Percentiles rank a stretch among this genome's conserved stretches.
phyloP scores from a whole-genome alignment of 176 grass and related monocot species.

The Ananas comosus region DNA sequence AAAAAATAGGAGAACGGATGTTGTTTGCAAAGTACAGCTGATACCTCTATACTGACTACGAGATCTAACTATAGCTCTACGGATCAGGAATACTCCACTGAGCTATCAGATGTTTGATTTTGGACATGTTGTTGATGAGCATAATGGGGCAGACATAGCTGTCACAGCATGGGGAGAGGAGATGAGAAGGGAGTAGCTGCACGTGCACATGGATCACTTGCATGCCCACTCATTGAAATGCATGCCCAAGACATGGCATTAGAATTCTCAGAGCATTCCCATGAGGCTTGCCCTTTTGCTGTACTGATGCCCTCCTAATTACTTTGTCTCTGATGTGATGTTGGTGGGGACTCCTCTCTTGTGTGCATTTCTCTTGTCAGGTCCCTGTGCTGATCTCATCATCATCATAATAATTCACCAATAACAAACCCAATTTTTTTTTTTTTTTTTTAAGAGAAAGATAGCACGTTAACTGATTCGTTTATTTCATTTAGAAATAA shows the following conservation, averaged over 20 bases:
- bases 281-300: slow-evolving; percentile 18
- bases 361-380: neutral
- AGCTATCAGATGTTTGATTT: no score
- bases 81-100: no score
- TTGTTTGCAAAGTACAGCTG: no score
- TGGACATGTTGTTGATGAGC: neutral
- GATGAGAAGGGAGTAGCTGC: slow-evolving; percentile 8
- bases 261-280: neutral
- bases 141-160: slow-evolving; percentile 6
- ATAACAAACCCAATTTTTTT: no score
- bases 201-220: slow-evolving; percentile 11
- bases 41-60: no score
- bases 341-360: neutral
- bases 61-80: no score
- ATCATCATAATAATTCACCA: no score
- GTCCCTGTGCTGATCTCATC: neutral
- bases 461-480: no score
- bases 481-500: no score
- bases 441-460: no score
- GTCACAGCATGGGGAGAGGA: slow-evolving; percentile 15
- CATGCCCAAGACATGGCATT: neutral
- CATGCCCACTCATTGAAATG: neutral
- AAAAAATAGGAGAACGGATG: no score
- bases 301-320: neutral
- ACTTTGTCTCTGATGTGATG: neutral